Base-by-base conservation (phyloP, 208 protist genomes). In the Acanthamoeba healyi region DNA sequence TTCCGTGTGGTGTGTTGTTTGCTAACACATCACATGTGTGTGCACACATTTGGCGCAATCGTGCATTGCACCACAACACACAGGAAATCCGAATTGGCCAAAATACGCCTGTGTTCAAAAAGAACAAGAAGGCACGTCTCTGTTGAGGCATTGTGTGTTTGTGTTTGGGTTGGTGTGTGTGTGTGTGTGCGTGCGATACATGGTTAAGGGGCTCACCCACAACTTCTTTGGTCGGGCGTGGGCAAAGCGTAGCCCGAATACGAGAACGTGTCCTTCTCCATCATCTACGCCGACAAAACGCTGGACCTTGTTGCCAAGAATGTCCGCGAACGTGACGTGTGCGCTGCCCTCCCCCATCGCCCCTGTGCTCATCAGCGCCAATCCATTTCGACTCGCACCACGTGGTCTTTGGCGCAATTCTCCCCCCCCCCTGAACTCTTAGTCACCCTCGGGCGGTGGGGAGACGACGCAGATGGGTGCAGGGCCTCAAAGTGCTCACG, bases 201-300 rank as follows among this genome's bases (percentile, higher is more conserved):
- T n/a, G n/a, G n/a, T n/a, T n/a, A n/a, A n/a, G n/a, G n/a, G n/a
- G n/a, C n/a, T n/a, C 44, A 49, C 44, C 9, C 44, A 49, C 44
- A 12, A 49, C 44, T 15, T 12, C 4, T 49, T 12, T 49, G 44
- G 44, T 49, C 44, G 4, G 44, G 44, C n/a, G n/a, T n/a, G n/a
- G n/a, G n/a, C n/a, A n/a, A 49, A 4, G 12, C 12, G 44, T 15
- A 49, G 51, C 49, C 81, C 81, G 81, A 89, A n/a, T 89, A 89
- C 36, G 81, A 89, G 81, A 38, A 67, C 51, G 51, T 89, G 24
- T 58, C 81, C 34, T 89, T 89, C 51, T 89, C 81, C 19, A 67
- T 89, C 51, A 67, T 89, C 54, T 89, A 89, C 24, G 81, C 29
- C 7, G 34, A 67, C 81, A 89, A 89, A 32, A 89, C 81, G 7